Percentiles rank a stretch among this genome's conserved stretches.
These are phyloP conservation scores for Alternaria burnsii DNA, from an alignment of 2,329 filamentous ascomycete genomes.

Conservation along the genomic window DNA sequence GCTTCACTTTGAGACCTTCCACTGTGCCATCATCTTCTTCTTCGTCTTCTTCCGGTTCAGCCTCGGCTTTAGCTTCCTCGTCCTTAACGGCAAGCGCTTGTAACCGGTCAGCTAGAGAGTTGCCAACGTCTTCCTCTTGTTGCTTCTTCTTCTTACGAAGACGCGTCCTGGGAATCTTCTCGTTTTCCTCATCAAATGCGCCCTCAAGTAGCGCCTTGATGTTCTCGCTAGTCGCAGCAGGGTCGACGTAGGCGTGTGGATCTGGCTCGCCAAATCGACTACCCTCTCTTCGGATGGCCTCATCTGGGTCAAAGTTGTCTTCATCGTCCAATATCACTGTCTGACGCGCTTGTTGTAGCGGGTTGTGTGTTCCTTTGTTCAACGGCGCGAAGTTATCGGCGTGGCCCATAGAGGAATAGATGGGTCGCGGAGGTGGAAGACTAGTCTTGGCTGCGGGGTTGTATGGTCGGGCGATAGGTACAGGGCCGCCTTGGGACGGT, in stretches of 20 bases:
- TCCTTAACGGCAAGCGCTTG: constrained; percentile 56
- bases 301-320: constrained; percentile 59
- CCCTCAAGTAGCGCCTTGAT: constrained; percentile 85
- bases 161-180: constrained; percentile 59
- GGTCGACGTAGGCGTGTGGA: constrained; percentile 71
- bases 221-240: constrained; percentile 75
- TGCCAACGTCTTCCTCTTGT: constrained; percentile 42
- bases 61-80: constrained; percentile 60
- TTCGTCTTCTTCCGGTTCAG: constrained; percentile 48
- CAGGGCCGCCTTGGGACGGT: constrained; percentile 37
- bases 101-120: constrained; percentile 55
- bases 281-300: constrained; percentile 55
- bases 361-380: constrained; percentile 40
- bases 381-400: constrained; percentile 52
- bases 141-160: constrained; percentile 56
- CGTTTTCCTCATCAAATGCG: constrained; percentile 77
- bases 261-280: constrained; percentile 63
- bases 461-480: constrained; percentile 60
- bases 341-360: constrained; percentile 46
- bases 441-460: constrained; percentile 57
- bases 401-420: constrained; percentile 62
- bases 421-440: constrained; percentile 60
- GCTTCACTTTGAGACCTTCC: constrained; percentile 83
- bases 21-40: constrained; percentile 69
- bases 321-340: constrained; percentile 54